Evolutionary conservation across 352 stramenopile genomes (phyloP), one percentile per base, ranked within the genome.

Genomic region (Lagenidium sp.): DNA sequence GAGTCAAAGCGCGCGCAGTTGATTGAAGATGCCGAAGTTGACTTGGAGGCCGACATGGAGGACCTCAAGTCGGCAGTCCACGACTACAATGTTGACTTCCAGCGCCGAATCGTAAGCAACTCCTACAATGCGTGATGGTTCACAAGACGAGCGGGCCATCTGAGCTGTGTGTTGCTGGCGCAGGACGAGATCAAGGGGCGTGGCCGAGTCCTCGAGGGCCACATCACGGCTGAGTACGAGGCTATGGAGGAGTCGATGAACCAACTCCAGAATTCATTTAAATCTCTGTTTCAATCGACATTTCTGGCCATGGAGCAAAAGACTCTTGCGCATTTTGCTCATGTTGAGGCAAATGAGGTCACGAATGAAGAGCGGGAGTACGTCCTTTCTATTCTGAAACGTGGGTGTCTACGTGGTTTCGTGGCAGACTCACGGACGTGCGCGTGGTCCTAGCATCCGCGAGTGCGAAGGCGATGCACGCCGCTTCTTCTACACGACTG

Each of bases 71-170:
- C 58, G 4, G 72, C 74, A 1, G 83, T 88, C 24, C 72, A 86
- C 50, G 64, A 69, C 16, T 84, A 87, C 59, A 95, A 95, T 46
- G 50, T 87, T 23, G 77, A 92, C 42, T 86, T 95, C 41, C 69
- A 94, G 41, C 57, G 60, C 11, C 78, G 82, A 10, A 76, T 95
- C 23, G 73, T 88, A 66, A 19, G 72, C 36, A n/a, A 8, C 4
- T 6, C 4, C n/a, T 10, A 24, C 22, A 6, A 20, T 26, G 10
- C n/a, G 6, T 13, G 43, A n/a, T n/a, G n/a, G n/a, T n/a, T n/a
- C n/a, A n/a, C n/a, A n/a, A n/a, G n/a, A n/a, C n/a, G n/a, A n/a
- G n/a, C n/a, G n/a, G n/a, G n/a, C n/a, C n/a, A n/a, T n/a, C n/a
- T n/a, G n/a, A n/a, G n/a, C n/a, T n/a, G n/a, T n/a, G n/a, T n/a